Percentiles rank a stretch among this genome's conserved stretches.
These are phyloP conservation scores for Mayamaea pseudoterrestris DNA, from an alignment of 108 stramenopile species.

Conservation along the genomic window DNA sequence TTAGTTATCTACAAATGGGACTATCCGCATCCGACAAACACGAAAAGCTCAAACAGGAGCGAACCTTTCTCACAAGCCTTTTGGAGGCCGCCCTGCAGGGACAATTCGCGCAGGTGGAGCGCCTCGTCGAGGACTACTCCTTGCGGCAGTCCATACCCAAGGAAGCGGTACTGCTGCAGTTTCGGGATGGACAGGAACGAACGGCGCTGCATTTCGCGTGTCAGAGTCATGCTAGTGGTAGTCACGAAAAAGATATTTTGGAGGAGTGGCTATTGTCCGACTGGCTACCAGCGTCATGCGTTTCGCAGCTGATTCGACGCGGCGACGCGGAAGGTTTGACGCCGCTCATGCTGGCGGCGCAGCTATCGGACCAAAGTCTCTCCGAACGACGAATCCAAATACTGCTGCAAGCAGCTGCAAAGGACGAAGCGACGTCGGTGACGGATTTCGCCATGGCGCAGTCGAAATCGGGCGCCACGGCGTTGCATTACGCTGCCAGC, in stretches of 20 bases:
- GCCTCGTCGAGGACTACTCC: constrained; percentile 1
- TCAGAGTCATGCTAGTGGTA: constrained; percentile 2
- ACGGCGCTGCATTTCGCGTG: constrained; percentile 20
- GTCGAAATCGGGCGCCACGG: constrained; percentile 24
- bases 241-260: constrained; percentile 6
- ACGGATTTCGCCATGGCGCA: constrained; percentile 15
- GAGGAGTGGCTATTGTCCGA: background rate
- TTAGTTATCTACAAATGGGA: too few species aligned
- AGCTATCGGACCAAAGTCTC: background rate
- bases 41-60: constrained; percentile 9
- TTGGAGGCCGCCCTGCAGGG: constrained; percentile 9
- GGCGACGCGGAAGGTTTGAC: constrained; percentile 23
- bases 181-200: constrained; percentile 13
- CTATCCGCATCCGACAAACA: too few species aligned
- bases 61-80: constrained; percentile 12
- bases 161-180: constrained; percentile 7
- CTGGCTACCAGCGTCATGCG: constrained; percentile 6
- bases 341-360: constrained; percentile 20
- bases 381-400: background rate
- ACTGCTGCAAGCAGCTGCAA: background rate
- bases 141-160: background rate
- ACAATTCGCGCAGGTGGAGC: background rate
- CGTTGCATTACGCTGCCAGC: constrained; percentile 25
- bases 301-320: background rate
- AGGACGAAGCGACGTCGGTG: background rate